phyloP scores from a whole-genome alignment of 1,139 yeast genomes.

The Blastobotrys indianensis region DNA sequence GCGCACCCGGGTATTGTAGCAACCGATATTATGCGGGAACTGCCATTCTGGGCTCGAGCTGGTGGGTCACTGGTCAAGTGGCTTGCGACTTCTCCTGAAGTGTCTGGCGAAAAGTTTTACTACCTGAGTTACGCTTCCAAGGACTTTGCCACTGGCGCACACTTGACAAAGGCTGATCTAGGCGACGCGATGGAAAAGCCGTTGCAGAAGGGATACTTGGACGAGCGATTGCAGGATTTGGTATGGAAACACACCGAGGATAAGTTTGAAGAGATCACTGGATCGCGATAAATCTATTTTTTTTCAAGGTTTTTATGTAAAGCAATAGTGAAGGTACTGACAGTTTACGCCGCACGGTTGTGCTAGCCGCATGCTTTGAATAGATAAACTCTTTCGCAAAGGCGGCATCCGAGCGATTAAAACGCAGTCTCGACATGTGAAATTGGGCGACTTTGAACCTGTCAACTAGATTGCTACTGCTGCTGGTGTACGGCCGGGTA shows the following conservation, averaged over 20 bases:
- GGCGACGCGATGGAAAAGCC: slow-evolving; percentile 14
- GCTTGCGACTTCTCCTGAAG: slow-evolving; percentile 16
- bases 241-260: slow-evolving; percentile 28
- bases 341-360: no score
- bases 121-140: slow-evolving; percentile 21
- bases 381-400: no score
- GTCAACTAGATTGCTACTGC: no score
- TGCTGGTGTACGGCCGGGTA: no score
- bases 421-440: no score
- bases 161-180: slow-evolving; percentile 18
- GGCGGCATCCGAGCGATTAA: no score
- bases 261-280: slow-evolving; percentile 11
- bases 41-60: slow-evolving; percentile 8
- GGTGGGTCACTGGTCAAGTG: neutral
- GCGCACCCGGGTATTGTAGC: slow-evolving; percentile 29
- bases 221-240: slow-evolving; percentile 23
- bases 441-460: no score
- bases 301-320: no score
- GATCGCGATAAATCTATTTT: no score
- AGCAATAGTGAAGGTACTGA: no score
- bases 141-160: slow-evolving; percentile 23
- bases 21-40: slow-evolving; percentile 21
- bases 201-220: slow-evolving; percentile 16
- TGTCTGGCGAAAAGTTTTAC: slow-evolving; percentile 23
- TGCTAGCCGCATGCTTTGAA: no score